Base-by-base conservation (phyloP, 169 alveolate genomes). In the Sarcocystis neurona region DNA sequence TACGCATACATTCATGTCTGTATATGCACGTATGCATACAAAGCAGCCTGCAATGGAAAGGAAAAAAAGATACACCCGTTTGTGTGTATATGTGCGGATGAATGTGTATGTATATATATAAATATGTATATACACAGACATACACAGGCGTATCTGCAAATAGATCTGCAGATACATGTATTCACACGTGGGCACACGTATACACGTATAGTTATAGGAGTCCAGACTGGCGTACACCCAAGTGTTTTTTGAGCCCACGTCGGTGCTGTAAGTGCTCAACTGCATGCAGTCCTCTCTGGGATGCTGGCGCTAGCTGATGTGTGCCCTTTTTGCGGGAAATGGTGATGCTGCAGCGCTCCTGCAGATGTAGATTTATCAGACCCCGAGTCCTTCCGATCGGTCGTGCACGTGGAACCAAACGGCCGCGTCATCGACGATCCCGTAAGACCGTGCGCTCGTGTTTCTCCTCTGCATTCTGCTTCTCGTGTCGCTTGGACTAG, bases 291-390 rank as follows among this genome's bases (percentile, higher is more conserved):
- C 60, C 8, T 50, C 27, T 8, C 60, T 50, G 60, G 60, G 27
- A 50, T 18, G 60, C 30, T 15, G n/a, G 79, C 27, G 43, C 46
- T 20, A 32, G 4, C 79, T 68, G 79, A 1, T 4, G 5, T 2
- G 34, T 39, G 1, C 44, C 2, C 37, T 72, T 39, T 37, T 72
- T 37, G 15, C 37, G 10, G 48, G 10, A 18, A 30, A 39, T 70
- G 10, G 63, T 53, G 10, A 20, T 53, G 10, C 63, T 75, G 80
- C 89, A 84, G 89, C 79, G 89, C 89, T 0, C 89, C 89, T 10
- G 50, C 68, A 44, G 89, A 84, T 44, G 47, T 68, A 34, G 89
- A 84, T 56, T 66, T 84, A 12, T 84, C 89, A 4, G 80, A 84
- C 39, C 89, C 89, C 32, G 75, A 84, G 50, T 37, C 27, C 32